Percentiles rank a stretch among this genome's conserved stretches.
Conservation (phyloP, 164 flowering plant genomes). For the Protea cynaroides region DNA sequence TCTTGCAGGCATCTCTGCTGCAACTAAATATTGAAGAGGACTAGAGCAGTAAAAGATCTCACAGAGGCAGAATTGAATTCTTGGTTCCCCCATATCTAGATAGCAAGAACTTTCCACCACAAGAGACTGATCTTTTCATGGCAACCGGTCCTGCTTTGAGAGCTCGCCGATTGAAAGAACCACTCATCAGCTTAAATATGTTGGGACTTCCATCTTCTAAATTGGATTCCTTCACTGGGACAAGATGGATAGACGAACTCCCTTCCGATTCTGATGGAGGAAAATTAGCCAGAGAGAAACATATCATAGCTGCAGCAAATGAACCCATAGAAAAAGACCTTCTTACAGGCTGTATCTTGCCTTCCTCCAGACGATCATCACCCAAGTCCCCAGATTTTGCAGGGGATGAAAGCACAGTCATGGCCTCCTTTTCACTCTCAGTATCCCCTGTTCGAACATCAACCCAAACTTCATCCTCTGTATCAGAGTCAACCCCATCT, state of each 20-base stretch:
- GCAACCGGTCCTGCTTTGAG: constrained; percentile 29
- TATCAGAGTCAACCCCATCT: constrained; percentile 2
- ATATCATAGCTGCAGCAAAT: constrained; percentile 24
- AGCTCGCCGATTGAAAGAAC: constrained; percentile 24
- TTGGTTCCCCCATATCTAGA: constrained; percentile 29
- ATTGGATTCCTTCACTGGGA: too few relatives aligned
- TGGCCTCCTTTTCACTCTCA: constrained; percentile 1
- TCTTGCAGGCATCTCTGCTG: neutral
- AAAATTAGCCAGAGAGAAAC: constrained; percentile 14
- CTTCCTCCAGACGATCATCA: constrained; percentile 15
- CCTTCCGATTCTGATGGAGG: constrained; percentile 15
- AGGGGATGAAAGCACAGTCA: neutral
- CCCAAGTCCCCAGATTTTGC: constrained; percentile 21
- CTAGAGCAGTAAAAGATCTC: constrained; percentile 1
- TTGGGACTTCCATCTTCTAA: constrained; percentile 19
- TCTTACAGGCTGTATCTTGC: constrained; percentile 26
- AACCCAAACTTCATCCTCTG: constrained; percentile 16
- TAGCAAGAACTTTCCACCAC: constrained; percentile 29
- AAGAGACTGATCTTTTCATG: constrained; percentile 50
- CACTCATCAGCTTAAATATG: constrained; percentile 25
- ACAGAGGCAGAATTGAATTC: constrained; percentile 36
- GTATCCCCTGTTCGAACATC: constrained; percentile 4
- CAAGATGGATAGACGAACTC: too few relatives aligned
- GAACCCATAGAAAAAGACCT: constrained; percentile 57
- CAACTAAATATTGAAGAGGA: too few relatives aligned